Evolutionary conservation across 2,329 filamentous ascomycete species (phyloP).

Genomic region (Aspergillus chevalieri): DNA sequence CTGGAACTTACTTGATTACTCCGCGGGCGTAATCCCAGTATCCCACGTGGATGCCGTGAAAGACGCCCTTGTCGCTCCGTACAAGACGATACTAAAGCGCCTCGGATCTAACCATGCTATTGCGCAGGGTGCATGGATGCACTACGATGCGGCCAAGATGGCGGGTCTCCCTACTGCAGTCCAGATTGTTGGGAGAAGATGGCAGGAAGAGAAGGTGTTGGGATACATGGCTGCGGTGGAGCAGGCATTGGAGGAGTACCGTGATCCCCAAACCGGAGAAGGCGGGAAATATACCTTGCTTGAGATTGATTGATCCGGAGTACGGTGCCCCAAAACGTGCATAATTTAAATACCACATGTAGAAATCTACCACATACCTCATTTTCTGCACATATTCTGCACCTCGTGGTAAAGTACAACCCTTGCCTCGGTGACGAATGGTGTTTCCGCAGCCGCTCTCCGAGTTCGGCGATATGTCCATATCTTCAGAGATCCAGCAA

Average conservation of each 20-base stretch:
- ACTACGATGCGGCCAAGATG: conserved; percentile 79
- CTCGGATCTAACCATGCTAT: conserved; percentile 63
- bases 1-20: conserved; percentile 90
- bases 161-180: conserved; percentile 80
- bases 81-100: conserved; percentile 28
- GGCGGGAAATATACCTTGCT: conserved; percentile 32
- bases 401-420: too few relatives aligned
- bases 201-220: conserved; percentile 85
- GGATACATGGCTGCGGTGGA: conserved; percentile 74
- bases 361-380: too few relatives aligned
- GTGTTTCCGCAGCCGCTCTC: too few relatives aligned
- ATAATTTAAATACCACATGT: too few relatives aligned
- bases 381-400: too few relatives aligned
- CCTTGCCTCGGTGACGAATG: too few relatives aligned
- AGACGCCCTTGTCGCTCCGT: conserved; percentile 55
- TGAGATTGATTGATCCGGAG: conserved; percentile 27
- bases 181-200: conserved; percentile 70
- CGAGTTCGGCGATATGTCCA: too few relatives aligned
- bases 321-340: neutral
- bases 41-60: conserved; percentile 73
- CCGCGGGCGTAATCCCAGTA: conserved; percentile 73
- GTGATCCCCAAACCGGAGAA: conserved; percentile 25
- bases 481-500: too few relatives aligned
- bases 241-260: conserved; percentile 56
- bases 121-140: conserved; percentile 73